A percentile compares a stretch with the other conserved stretches of the same genome.
phyloP scores from a whole-genome alignment of 2,329 filamentous ascomycete genomes.

The Lojkania enalia region DNA sequence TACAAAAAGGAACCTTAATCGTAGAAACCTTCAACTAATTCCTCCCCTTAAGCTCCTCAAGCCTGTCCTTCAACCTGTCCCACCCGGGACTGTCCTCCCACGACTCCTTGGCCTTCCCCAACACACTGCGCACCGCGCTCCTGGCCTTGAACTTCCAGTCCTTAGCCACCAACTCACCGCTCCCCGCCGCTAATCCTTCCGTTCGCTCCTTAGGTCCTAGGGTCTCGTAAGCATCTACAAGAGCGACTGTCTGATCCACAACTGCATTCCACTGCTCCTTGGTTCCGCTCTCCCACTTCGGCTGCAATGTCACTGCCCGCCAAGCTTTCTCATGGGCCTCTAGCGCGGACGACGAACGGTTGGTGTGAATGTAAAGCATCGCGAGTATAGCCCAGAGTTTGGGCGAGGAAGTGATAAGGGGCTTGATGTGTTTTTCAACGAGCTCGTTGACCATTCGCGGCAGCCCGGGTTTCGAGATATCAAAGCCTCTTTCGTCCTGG shows the following conservation, averaged over 20 bases:
- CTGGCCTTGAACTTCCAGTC: conserved; percentile 89
- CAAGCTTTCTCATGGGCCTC: conserved; percentile 89
- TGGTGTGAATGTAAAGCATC: conserved; percentile 72
- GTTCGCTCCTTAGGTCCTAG: conserved; percentile 57
- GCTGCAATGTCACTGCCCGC: conserved; percentile 67
- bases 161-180: conserved; percentile 67
- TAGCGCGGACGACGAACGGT: conserved; percentile 71
- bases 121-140: conserved; percentile 79
- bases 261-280: conserved; percentile 70
- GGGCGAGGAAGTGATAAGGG: conserved; percentile 79
- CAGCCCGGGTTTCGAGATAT: conserved; percentile 51
- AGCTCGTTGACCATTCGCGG: conserved; percentile 69
- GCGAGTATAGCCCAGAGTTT: conserved; percentile 77
- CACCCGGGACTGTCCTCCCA: conserved; percentile 81
- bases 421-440: conserved; percentile 73
- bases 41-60: conserved; percentile 48
- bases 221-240: conserved; percentile 83
- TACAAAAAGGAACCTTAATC: background rate
- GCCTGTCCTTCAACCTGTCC: conserved; percentile 58
- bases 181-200: conserved; percentile 55
- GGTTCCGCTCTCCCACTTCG: conserved; percentile 60
- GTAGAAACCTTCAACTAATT: conserved; percentile 14
- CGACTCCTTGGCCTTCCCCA: conserved; percentile 76
- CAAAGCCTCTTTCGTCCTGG: conserved; percentile 43
- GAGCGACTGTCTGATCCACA: conserved; percentile 75